These are phyloP conservation scores for Cadophora luteo-olivacea DNA, from an alignment of 2,329 filamentous ascomycete species.

Conservation along the genomic window DNA sequence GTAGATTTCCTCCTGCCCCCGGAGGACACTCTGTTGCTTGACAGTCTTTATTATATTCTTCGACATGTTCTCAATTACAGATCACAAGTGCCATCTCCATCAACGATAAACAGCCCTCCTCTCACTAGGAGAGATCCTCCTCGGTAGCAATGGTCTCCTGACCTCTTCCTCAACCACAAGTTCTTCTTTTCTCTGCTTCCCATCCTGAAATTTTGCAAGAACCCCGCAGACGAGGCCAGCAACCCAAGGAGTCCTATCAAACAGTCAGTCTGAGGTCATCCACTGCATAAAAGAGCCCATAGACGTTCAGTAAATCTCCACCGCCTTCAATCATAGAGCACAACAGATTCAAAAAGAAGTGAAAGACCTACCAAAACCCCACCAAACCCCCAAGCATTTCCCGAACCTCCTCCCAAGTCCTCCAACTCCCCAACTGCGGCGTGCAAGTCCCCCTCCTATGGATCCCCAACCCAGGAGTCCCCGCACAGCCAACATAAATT, in stretches of 20 bases:
- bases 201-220: not conserved
- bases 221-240: conserved; percentile 4
- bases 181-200: not conserved
- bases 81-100: not conserved
- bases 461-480: not conserved
- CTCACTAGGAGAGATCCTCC: not conserved
- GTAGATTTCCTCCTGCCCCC: too few relatives aligned
- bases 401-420: not conserved
- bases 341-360: not conserved
- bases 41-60: too few relatives aligned
- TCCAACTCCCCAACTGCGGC: not conserved
- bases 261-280: too few relatives aligned
- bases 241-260: conserved; percentile 1
- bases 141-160: not conserved
- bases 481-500: not conserved
- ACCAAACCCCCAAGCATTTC: not conserved
- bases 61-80: not conserved
- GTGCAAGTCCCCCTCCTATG: not conserved
- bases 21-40: too few relatives aligned
- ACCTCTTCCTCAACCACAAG: conserved; percentile 6
- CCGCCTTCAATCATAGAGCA: not conserved
- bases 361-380: conserved; percentile 4
- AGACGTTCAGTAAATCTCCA: not conserved
- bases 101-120: conserved; percentile 11
- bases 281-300: too few relatives aligned